Conservation (phyloP, 192 early-diverging fungal genomes). For the Linnemannia hyalina region DNA sequence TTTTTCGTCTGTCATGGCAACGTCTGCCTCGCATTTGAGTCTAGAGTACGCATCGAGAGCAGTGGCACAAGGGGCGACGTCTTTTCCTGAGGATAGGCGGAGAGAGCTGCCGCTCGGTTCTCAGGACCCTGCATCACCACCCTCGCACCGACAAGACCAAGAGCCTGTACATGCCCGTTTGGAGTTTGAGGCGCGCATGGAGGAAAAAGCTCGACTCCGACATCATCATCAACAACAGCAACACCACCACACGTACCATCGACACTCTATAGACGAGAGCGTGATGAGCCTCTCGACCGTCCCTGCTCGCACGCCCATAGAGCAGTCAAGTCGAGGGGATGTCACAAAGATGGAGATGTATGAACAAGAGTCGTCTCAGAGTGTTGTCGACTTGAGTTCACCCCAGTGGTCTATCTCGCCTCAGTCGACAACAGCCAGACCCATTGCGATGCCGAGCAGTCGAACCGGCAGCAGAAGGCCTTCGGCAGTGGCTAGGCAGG, state of each 20-base stretch:
- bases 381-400: not conserved
- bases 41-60: not conserved
- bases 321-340: not conserved
- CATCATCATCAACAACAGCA: conserved; percentile 1
- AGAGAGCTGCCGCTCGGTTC: not conserved
- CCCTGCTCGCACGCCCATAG: not conserved
- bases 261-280: not conserved
- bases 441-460: not conserved
- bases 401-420: not conserved
- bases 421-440: not conserved
- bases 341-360: not conserved
- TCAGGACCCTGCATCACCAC: not conserved
- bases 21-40: not conserved
- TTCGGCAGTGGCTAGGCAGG: not conserved
- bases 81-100: not conserved
- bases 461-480: not conserved
- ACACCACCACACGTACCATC: not conserved
- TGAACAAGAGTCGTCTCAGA: not conserved
- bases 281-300: not conserved
- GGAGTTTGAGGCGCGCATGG: not conserved
- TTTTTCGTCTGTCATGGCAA: not conserved
- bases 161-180: not conserved
- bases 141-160: not conserved
- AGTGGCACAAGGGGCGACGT: not conserved
- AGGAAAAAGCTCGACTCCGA: not conserved